Evolutionary conservation across 371 early-diverging fungal genomes (phyloP), one percentile per base, ranked within the genome.

Genomic region (Cokeromyces recurvatus): DNA sequence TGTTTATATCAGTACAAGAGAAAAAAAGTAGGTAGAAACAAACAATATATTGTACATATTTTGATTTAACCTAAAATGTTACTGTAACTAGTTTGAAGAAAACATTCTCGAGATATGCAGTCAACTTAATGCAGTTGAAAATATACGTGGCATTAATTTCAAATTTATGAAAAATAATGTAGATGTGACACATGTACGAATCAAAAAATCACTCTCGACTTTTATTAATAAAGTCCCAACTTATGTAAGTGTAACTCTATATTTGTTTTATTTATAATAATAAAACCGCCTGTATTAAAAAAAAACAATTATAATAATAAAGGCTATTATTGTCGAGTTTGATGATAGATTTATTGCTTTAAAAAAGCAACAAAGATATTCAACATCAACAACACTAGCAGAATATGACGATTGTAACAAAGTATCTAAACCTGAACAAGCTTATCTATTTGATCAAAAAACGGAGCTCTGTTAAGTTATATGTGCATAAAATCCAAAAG

Each of bases 121-220:
- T 31, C 57, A 61, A 35, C 24, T 74, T 16, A 74, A 74, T 62
- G 71, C 75, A 10, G 71, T 69, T 12, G 69, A 74, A 34, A 74
- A 74, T 25, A 68, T 74, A 34, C 66, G 64, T 17, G 75, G 71
- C 9, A 71, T 74, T 15, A 59, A 68, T 40, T 74, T 62, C 50
- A 54, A 60, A 10, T 62, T 74, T 16, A 54, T 32, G 38, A 69
- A 61, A 35, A 55, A 68, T 36, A 49, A 46, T 3, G 7, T 38
- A 15, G 62, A 61, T 46, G 41, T 52, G 17, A 42, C 50, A 31
- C 42, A n/a, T n/a, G n/a, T n/a, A n/a, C n/a, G n/a, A 36, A 1
- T 20, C 29, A 6, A 24, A 39, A 31, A 46, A 35, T 12, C 50
- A 29, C 10, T 53, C 50, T 46, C 40, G 12, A 31, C 42, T 15